These are phyloP conservation scores for Apiospora pterosperma DNA, from an alignment of 2,329 filamentous ascomycete genomes.

Conservation along the genomic window DNA sequence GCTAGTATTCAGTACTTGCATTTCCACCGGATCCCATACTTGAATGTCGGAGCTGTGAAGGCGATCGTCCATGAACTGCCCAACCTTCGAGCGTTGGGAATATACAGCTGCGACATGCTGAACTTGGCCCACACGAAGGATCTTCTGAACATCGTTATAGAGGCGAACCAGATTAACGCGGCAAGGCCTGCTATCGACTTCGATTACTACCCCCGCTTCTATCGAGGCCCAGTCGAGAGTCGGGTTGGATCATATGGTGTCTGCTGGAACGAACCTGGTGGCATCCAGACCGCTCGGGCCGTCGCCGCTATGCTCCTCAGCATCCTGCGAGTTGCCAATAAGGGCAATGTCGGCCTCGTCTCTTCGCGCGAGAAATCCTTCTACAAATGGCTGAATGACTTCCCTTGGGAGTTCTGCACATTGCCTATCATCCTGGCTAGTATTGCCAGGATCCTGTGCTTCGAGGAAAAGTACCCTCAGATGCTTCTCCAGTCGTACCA, in stretches of 20 bases:
- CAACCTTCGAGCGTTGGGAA: slow-evolving; percentile 16
- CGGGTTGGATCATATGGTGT: slow-evolving; percentile 16
- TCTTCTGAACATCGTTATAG: slow-evolving; percentile 15
- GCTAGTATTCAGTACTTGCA: slow-evolving; percentile 16
- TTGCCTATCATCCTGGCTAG: slow-evolving; percentile 15
- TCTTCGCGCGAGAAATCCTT: slow-evolving; percentile 20
- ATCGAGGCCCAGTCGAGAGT: slow-evolving; percentile 13
- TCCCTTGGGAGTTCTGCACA: slow-evolving; percentile 17
- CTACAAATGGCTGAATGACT: slow-evolving; percentile 20
- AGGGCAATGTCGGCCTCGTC: slow-evolving; percentile 18
- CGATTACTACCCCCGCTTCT: slow-evolving; percentile 10
- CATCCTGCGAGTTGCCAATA: slow-evolving; percentile 10
- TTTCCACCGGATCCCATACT: slow-evolving; percentile 20
- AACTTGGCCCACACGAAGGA: slow-evolving; percentile 17
- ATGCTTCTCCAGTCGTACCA: not conserved
- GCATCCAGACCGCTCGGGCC: slow-evolving; percentile 12
- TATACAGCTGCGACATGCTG: slow-evolving; percentile 27
- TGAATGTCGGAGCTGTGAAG: slow-evolving; percentile 17
- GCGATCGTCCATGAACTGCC: slow-evolving; percentile 16
- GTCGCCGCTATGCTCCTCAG: slow-evolving; percentile 13
- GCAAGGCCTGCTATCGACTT: slow-evolving; percentile 13
- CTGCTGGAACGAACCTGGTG: slow-evolving; percentile 15
- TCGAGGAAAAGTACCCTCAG: not conserved
- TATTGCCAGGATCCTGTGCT: not conserved
- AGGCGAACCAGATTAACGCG: slow-evolving; percentile 12